A percentile compares a stretch with the other conserved stretches of the same genome.
Evolutionary conservation across 306 rosid genomes (phyloP).

Genomic region (Biancaea sappan): DNA sequence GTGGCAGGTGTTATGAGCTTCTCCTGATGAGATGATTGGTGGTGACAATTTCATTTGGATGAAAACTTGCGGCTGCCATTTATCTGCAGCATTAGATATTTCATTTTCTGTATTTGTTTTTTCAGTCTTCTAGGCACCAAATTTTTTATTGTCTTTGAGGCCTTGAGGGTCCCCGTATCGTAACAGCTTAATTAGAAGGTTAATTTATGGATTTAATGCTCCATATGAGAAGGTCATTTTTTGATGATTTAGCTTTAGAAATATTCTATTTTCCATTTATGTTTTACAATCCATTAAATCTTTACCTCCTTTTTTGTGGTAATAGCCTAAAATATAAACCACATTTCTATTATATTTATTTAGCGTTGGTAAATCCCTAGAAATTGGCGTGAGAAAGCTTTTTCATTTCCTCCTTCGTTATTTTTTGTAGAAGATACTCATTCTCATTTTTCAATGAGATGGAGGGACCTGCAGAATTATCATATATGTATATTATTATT

Average conservation of each 20-base stretch:
- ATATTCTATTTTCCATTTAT: background rate
- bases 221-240: too few species aligned
- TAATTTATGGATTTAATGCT: background rate
- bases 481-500: too few species aligned
- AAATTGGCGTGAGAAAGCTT: too few species aligned
- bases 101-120: background rate
- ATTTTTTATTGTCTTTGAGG: background rate
- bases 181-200: background rate
- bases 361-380: too few species aligned
- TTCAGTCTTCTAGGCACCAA: background rate
- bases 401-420: too few species aligned
- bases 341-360: background rate
- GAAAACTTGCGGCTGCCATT: constrained; percentile 36
- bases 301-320: background rate
- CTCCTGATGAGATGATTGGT: constrained; percentile 40
- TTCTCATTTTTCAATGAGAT: too few species aligned
- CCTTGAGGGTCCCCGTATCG: background rate
- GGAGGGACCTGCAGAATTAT: too few species aligned
- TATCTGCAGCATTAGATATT: background rate
- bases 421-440: too few species aligned
- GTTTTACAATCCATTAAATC: background rate
- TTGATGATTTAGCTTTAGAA: background rate
- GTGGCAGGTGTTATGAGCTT: constrained; percentile 44
- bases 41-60: constrained; percentile 46
- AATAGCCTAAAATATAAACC: background rate